Conservation (phyloP, 2,329 filamentous ascomycete genomes). For the Calonectria leucothoes region DNA sequence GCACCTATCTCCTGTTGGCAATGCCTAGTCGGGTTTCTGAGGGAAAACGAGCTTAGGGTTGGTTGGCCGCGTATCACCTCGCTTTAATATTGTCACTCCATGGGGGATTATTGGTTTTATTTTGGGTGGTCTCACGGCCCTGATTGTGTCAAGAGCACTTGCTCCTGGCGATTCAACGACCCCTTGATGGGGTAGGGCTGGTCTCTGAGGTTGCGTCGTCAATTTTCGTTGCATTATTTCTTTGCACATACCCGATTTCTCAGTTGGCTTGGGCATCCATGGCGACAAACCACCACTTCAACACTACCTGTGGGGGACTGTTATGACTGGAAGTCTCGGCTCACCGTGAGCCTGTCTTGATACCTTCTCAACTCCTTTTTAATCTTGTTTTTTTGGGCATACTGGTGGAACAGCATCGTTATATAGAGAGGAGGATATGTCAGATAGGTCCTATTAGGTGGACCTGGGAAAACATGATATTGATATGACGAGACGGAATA, state of each 20-base stretch:
- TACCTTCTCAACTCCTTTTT: slow-evolving; percentile 45
- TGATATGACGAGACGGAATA: slow-evolving; percentile 39
- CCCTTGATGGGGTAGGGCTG: slow-evolving; percentile 42
- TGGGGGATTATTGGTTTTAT: slow-evolving; percentile 35
- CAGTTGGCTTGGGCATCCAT: slow-evolving; percentile 38
- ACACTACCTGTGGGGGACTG: slow-evolving; percentile 39
- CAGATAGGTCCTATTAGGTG: slow-evolving; percentile 28
- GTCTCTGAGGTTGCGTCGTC: slow-evolving; percentile 42
- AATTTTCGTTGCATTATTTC: slow-evolving; percentile 35
- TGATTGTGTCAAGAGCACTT: slow-evolving; percentile 31
- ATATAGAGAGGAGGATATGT: slow-evolving; percentile 36
- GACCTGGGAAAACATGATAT: slow-evolving; percentile 22
- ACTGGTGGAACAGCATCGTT: slow-evolving; percentile 30
- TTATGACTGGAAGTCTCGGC: slow-evolving; percentile 32
- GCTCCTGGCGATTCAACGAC: slow-evolving; percentile 38
- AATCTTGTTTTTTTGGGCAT: slow-evolving; percentile 31
- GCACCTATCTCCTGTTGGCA: slow-evolving; percentile 16
- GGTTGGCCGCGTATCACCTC: slow-evolving; percentile 18
- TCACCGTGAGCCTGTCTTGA: slow-evolving; percentile 33
- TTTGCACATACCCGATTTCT: slow-evolving; percentile 43
- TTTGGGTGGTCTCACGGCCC: slow-evolving; percentile 33
- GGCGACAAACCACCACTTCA: slow-evolving; percentile 41
- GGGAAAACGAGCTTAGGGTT: slow-evolving; percentile 16
- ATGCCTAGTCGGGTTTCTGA: not conserved
- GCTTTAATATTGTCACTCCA: slow-evolving; percentile 34